Evolutionary conservation across 352 stramenopile species (phyloP).

Genomic region (Globisporangium heterothallicum): DNA sequence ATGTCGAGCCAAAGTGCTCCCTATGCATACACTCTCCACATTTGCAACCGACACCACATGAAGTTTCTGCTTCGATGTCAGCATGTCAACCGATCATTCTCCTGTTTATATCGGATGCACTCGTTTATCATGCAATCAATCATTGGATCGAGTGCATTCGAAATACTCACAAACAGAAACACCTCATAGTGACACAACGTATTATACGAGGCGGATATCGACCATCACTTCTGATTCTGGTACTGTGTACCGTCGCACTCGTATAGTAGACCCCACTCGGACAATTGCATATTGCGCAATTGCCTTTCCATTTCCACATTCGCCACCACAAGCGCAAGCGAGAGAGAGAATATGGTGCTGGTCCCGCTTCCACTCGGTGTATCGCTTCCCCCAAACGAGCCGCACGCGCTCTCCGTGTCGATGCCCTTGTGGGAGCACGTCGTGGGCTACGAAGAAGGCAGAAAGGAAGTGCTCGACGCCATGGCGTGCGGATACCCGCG

Average conservation of each 20-base stretch:
- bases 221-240: background rate
- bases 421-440: conserved; percentile 82
- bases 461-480: conserved; percentile 48
- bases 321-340: background rate
- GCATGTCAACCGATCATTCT: too few species aligned
- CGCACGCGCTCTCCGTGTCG: conserved; percentile 78
- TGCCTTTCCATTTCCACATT: conserved; percentile 11
- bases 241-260: conserved; percentile 3
- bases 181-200: background rate
- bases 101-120: too few species aligned
- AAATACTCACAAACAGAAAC: too few species aligned
- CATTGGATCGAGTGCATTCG: too few species aligned
- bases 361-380: conserved; percentile 51
- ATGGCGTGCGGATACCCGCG: conserved; percentile 90
- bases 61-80: too few species aligned
- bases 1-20: too few species aligned
- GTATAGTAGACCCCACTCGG: too few species aligned
- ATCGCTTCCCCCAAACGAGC: conserved; percentile 61
- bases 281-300: too few species aligned
- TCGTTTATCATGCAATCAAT: background rate
- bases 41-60: too few species aligned
- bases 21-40: too few species aligned
- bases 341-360: background rate
- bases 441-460: conserved; percentile 89
- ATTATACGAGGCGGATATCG: background rate